phyloP scores from a whole-genome alignment of 2,329 filamentous ascomycete genomes.

The Fusarium temperatum region DNA sequence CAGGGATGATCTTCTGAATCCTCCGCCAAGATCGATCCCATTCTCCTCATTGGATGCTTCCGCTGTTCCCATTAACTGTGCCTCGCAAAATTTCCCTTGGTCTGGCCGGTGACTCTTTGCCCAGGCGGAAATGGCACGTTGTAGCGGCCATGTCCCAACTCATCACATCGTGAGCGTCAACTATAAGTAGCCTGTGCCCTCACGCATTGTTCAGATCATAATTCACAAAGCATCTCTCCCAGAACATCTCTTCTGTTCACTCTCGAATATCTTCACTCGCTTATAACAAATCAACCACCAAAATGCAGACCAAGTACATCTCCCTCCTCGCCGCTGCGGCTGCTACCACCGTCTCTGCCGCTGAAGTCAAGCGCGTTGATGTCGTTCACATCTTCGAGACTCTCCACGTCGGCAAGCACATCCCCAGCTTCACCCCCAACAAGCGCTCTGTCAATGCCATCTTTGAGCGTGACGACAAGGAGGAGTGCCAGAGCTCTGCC shows the following conservation, averaged over 20 bases:
- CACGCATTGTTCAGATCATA: neutral
- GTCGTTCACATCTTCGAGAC: slow-evolving; percentile 27
- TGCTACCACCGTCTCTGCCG: neutral
- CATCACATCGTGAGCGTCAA: neutral
- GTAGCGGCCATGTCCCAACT: neutral
- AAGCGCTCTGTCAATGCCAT: slow-evolving; percentile 21
- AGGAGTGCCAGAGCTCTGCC: slow-evolving; percentile 12
- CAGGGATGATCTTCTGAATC: neutral
- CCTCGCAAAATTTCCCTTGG: neutral
- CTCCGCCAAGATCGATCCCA: neutral
- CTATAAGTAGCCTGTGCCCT: slow-evolving; percentile 1
- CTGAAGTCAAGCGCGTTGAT: slow-evolving; percentile 4
- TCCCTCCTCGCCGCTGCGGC: slow-evolving; percentile 18
- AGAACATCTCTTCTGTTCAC: neutral
- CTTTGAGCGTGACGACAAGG: slow-evolving; percentile 3
- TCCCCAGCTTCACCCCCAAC: slow-evolving; percentile 8
- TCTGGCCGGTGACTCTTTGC: neutral
- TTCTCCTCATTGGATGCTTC: neutral
- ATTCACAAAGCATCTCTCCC: neutral
- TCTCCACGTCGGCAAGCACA: slow-evolving; percentile 19
- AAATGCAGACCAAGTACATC: slow-evolving; percentile 17
- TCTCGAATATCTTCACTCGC: neutral
- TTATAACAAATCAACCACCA: neutral
- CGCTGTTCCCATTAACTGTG: neutral
- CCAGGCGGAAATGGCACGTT: neutral